A percentile compares a stretch with the other conserved stretches of the same genome.
phyloP scores from a whole-genome alignment of 139 green algal species.

The Micromonas pusilla region DNA sequence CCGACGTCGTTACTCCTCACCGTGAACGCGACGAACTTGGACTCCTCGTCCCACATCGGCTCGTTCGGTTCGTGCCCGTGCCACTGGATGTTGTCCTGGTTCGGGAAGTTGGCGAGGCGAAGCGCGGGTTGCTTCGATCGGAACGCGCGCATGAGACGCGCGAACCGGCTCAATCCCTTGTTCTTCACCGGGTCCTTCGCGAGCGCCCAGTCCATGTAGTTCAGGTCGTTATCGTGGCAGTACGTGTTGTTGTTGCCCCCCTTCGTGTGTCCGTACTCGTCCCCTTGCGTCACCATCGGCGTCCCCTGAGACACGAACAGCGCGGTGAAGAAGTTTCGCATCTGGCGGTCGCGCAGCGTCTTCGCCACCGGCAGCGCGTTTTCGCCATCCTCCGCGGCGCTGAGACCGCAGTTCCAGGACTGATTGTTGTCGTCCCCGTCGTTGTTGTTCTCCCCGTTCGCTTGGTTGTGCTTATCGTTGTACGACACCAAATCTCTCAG shows the following conservation, averaged over 20 bases:
- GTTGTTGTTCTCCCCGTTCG: slow-evolving; percentile 61
- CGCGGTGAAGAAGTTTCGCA: slow-evolving; percentile 82
- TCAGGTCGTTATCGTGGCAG: slow-evolving; percentile 80
- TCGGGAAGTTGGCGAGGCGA: slow-evolving; percentile 36
- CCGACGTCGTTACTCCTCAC: slow-evolving; percentile 36
- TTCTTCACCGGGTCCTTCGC: slow-evolving; percentile 2
- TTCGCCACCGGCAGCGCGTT: slow-evolving; percentile 56
- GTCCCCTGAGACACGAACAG: slow-evolving; percentile 80
- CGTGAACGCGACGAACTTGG: slow-evolving; percentile 75
- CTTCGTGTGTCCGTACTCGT: slow-evolving; percentile 76
- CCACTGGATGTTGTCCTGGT: slow-evolving; percentile 70
- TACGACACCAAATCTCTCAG: slow-evolving; percentile 83
- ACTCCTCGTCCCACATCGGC: slow-evolving; percentile 84
- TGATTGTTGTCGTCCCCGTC: slow-evolving; percentile 95
- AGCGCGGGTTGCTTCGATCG: slow-evolving; percentile 35
- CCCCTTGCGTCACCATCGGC: slow-evolving; percentile 86
- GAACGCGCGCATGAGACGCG: slow-evolving; percentile 2
- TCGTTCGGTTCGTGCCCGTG: slow-evolving; percentile 58
- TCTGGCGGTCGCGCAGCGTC: slow-evolving; percentile 57
- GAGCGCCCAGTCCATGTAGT: slow-evolving; percentile 41
- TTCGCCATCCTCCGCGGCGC: slow-evolving; percentile 58
- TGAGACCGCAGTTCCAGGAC: slow-evolving; percentile 90
- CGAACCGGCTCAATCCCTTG: slow-evolving; percentile 11
- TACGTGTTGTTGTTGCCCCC: slow-evolving; percentile 99
- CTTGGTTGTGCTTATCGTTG: slow-evolving; percentile 95